Evolutionary conservation across 2,329 filamentous ascomycete genomes (phyloP), one percentile per base, ranked within the genome.

Genomic region (Dactylellina drechsleri): DNA sequence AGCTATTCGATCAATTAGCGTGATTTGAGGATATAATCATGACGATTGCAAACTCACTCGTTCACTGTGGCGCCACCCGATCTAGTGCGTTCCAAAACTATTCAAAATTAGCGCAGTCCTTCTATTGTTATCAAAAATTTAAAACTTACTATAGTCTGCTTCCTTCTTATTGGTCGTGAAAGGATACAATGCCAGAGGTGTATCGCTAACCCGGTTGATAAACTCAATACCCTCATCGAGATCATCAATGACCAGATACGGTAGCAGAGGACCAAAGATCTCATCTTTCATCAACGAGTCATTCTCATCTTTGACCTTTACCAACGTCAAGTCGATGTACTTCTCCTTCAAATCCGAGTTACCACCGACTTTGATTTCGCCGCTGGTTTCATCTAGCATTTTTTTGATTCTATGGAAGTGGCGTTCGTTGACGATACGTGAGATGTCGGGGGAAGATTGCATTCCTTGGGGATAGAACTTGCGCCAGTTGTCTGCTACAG

Each of bases 301-400:
- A 57, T 93, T 86, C 15, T 87, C 81, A 76, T 88, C 89, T 77
- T 91, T 86, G 43, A 97, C 90, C 75, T 92, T 86, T n/a, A 99
- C 89, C n/a, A 94, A 89, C 0, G 95, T 99, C 0, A 93, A 92
- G 81, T 94, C 92, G 78, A 99, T 95, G 83, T 91, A 97, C 58
- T 91, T 88, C 36, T 92, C 87, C 41, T 86, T 85, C 81, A 92
- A 89, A 81, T 98, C 92, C 84, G 91, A 89, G 65, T 89, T 88
- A 57, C 95, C 95, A 60, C 95, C 95, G 79, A 96, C 84, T 57
- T 98, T 85, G 77, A 99, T 92, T 83, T 91, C 91, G 82, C 95
- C 95, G 76, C 87, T 87, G 66, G 88, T 91, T 67, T 88, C 86
- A 81, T 97, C 92, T n/a, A 99, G 84, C 92, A 98, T 93, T 80